phyloP scores from a whole-genome alignment of 108 stramenopile species.

The Nitzschia inconspicua region DNA sequence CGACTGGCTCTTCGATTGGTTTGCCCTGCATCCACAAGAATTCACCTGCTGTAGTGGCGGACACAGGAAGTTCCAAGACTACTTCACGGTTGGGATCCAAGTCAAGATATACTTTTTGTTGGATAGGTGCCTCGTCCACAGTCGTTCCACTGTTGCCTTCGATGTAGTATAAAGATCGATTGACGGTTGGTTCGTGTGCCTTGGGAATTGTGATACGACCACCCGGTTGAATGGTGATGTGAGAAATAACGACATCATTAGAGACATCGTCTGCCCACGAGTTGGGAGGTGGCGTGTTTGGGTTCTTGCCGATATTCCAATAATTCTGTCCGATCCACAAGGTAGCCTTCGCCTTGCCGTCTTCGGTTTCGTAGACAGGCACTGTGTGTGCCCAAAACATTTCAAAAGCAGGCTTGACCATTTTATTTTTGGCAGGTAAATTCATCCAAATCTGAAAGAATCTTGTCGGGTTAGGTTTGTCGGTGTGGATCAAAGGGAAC shows the following conservation, averaged over 20 bases:
- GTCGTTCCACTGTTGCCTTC: conserved; percentile 46
- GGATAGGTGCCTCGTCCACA: conserved; percentile 12
- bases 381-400: conserved; percentile 76
- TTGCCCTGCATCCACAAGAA: conserved; percentile 64
- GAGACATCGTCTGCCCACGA: conserved; percentile 54
- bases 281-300: conserved; percentile 49
- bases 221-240: conserved; percentile 48
- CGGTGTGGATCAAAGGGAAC: conserved; percentile 49
- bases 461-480: conserved; percentile 32
- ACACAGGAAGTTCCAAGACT: conserved; percentile 32
- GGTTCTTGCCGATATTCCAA: conserved; percentile 22
- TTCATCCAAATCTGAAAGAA: conserved; percentile 88
- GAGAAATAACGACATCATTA: conserved; percentile 64
- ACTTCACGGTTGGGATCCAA: conserved; percentile 46
- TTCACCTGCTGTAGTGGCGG: conserved; percentile 37
- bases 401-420: conserved; percentile 72
- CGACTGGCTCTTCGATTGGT: conserved; percentile 80
- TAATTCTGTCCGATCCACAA: conserved; percentile 62
- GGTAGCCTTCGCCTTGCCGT: conserved; percentile 37
- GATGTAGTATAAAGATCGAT: conserved; percentile 60
- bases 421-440: conserved; percentile 63
- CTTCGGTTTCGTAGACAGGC: conserved; percentile 39
- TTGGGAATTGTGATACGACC: conserved; percentile 48
- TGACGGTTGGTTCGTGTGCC: conserved; percentile 32
- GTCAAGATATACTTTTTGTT: conserved; percentile 27